phyloP scores from a whole-genome alignment of 2,329 filamentous ascomycete genomes.

The Diaporthe helianthi region DNA sequence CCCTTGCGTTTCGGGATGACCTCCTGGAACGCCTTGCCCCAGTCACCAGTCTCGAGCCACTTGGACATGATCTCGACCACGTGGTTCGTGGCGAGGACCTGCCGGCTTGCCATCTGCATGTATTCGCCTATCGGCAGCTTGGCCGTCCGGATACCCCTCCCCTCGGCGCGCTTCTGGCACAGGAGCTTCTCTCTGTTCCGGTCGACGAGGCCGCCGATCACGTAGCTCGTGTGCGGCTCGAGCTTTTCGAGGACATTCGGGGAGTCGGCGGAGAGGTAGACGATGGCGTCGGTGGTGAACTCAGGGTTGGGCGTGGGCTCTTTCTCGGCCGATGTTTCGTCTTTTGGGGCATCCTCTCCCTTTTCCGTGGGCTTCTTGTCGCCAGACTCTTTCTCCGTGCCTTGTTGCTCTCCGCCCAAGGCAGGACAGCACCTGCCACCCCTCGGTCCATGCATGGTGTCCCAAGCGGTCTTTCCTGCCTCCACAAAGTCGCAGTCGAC shows the following conservation, averaged over 20 bases:
- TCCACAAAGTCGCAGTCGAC: constrained; percentile 76
- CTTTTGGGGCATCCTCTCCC: constrained; percentile 34
- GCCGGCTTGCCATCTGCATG: constrained; percentile 86
- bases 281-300: constrained; percentile 57
- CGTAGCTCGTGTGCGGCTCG: constrained; percentile 87
- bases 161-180: constrained; percentile 82
- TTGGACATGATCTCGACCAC: constrained; percentile 95
- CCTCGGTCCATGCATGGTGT: constrained; percentile 66
- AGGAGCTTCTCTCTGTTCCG: constrained; percentile 96
- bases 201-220: constrained; percentile 93
- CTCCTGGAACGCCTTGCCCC: constrained; percentile 86
- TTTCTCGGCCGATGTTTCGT: neutral
- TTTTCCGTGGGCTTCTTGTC: constrained; percentile 37
- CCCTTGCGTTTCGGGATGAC: constrained; percentile 94
- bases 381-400: constrained; percentile 35
- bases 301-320: constrained; percentile 43
- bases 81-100: constrained; percentile 92
- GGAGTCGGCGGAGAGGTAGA: constrained; percentile 95
- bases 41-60: constrained; percentile 90
- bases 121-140: constrained; percentile 95
- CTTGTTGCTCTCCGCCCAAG: constrained; percentile 63
- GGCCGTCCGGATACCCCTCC: constrained; percentile 82
- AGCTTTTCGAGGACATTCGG: constrained; percentile 81
- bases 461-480: constrained; percentile 70
- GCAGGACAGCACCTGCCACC: constrained; percentile 53